Evolutionary conservation across 371 early-diverging fungal genomes (phyloP).

Genomic region (Apophysomyces variabilis): DNA sequence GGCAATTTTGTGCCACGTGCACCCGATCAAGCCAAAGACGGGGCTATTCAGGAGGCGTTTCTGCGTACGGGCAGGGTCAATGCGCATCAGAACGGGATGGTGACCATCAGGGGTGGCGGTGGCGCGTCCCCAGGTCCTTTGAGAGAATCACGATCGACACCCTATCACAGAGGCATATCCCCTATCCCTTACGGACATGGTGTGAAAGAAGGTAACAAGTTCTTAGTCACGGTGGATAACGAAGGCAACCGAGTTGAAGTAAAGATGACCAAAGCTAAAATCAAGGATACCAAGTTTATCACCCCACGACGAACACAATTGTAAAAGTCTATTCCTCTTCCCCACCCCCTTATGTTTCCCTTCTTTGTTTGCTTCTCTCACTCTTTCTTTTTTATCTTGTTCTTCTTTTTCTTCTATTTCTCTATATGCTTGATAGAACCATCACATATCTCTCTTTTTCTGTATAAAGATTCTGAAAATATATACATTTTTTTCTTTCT

Average conservation of each 20-base stretch:
- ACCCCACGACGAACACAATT: slow-evolving; percentile 44
- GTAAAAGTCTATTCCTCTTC: slow-evolving; percentile 1
- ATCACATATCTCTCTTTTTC: background rate
- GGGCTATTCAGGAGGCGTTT: slow-evolving; percentile 26
- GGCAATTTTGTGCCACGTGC: slow-evolving; percentile 16
- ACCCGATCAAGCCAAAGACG: background rate
- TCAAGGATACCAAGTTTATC: slow-evolving; percentile 39
- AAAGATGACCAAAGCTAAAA: slow-evolving; percentile 51
- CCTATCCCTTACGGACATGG: slow-evolving; percentile 40
- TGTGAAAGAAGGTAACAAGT: slow-evolving; percentile 53
- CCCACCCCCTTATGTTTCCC: background rate
- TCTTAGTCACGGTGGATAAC: slow-evolving; percentile 48
- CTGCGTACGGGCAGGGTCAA: slow-evolving; percentile 23
- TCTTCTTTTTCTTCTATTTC: background rate
- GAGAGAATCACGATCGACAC: slow-evolving; percentile 44
- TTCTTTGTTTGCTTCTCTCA: background rate
- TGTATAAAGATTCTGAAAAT: background rate
- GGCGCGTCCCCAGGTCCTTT: slow-evolving; percentile 17
- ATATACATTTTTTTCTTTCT: background rate
- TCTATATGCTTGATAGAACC: background rate
- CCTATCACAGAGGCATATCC: slow-evolving; percentile 34
- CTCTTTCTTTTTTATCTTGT: no score
- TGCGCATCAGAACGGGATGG: slow-evolving; percentile 10
- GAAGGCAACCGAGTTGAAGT: slow-evolving; percentile 52
- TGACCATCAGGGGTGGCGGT: slow-evolving; percentile 26